Conservation (phyloP, 83 land plant species). For the Isoetes engelmannii region DNA sequence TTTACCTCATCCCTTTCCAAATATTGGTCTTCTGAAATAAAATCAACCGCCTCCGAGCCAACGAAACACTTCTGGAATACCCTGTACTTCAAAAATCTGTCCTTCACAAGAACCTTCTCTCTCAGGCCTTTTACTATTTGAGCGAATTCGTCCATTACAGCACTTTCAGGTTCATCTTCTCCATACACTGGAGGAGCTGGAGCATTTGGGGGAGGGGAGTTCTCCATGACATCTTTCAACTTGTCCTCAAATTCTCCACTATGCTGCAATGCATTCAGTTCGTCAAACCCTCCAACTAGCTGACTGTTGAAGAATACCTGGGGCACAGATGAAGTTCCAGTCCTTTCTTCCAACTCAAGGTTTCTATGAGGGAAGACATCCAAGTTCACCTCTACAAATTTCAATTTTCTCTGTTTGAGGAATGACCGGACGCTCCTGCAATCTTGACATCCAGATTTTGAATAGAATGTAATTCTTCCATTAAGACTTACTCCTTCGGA, state of each 20-base stretch:
- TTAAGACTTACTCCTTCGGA: conserved; percentile 30
- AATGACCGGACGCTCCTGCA: conserved; percentile 44
- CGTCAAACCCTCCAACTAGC: conserved; percentile 56
- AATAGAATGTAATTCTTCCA: conserved; percentile 60
- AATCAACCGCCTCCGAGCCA: conserved; percentile 77
- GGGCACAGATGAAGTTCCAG: conserved; percentile 60
- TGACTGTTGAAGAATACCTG: conserved; percentile 56
- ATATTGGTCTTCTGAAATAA: conserved; percentile 73
- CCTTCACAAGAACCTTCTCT: conserved; percentile 48
- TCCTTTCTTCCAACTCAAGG: conserved; percentile 56
- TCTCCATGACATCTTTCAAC: conserved; percentile 41
- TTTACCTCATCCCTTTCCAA: conserved; percentile 75
- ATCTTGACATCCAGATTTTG: conserved; percentile 56
- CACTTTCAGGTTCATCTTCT: conserved; percentile 65
- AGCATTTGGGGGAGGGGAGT: conserved; percentile 46
- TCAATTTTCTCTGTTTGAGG: conserved; percentile 41
- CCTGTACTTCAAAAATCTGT: conserved; percentile 60
- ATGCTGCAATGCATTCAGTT: conserved; percentile 46
- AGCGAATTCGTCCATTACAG: conserved; percentile 60
- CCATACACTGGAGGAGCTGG: conserved; percentile 63
- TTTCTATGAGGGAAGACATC: conserved; percentile 69
- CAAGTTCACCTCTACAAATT: conserved; percentile 62
- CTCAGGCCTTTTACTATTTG: conserved; percentile 52
- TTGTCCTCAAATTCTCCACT: conserved; percentile 58
- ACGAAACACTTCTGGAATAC: conserved; percentile 56